phyloP scores from a whole-genome alignment of 140 eudicot species.

The Flaveria floridana region DNA sequence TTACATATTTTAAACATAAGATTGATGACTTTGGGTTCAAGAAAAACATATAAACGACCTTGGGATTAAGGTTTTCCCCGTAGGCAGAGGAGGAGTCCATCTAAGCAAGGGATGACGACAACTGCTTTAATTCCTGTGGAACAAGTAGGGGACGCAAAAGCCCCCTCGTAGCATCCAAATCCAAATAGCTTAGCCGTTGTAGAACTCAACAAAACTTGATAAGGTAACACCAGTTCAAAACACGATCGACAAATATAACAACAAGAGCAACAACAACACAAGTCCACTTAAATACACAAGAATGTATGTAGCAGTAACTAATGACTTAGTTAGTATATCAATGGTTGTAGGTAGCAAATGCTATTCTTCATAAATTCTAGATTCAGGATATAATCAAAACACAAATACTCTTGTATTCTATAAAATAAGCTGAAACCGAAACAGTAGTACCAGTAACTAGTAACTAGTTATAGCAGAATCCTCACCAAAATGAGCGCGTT shows the following conservation, averaged over 20 bases:
- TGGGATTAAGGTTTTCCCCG: conserved; percentile 64
- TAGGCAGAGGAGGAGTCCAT: conserved; percentile 87
- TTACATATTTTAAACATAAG: not conserved
- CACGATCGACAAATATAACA: conserved; percentile 38
- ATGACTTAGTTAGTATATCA: not conserved
- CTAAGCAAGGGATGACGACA: not conserved
- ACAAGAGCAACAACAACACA: conserved; percentile 27
- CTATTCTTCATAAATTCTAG: no score
- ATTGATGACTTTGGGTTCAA: not conserved
- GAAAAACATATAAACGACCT: conserved; percentile 44
- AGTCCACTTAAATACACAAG: conserved; percentile 2
- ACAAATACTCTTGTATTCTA: conserved; percentile 18
- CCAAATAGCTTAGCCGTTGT: conserved; percentile 42
- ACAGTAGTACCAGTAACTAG: not conserved
- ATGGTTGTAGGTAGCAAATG: not conserved
- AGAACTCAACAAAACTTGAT: conserved; percentile 44
- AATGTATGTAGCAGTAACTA: not conserved
- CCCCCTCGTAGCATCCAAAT: conserved; percentile 37
- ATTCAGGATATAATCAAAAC: not conserved
- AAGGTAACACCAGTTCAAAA: conserved; percentile 60
- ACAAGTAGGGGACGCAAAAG: conserved; percentile 39
- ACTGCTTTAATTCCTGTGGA: conserved; percentile 53
- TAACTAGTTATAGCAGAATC: conserved; percentile 36
- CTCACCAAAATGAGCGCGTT: conserved; percentile 68
- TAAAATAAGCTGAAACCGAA: conserved; percentile 32